Percentiles rank a stretch among this genome's conserved stretches.
Conservation (phyloP, 495 filamentous ascomycete genomes). For the Antarctomyces pellizariae region DNA sequence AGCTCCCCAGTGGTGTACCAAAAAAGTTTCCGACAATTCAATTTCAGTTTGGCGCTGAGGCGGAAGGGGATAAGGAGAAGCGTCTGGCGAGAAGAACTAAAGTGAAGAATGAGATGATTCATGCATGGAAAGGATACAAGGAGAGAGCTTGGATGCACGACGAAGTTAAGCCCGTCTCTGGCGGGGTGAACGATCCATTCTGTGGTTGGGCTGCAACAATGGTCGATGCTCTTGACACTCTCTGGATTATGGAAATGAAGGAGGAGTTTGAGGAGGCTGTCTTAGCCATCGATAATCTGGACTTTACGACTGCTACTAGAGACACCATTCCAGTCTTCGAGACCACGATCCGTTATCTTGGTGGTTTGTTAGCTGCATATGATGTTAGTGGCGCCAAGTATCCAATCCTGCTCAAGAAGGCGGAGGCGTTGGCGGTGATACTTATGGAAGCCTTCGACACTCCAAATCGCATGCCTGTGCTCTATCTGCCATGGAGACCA, state of each 20-base stretch:
- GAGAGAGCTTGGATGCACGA: conserved; percentile 65
- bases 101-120: conserved; percentile 56
- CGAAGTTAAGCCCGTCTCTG: conserved; percentile 51
- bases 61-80: conserved; percentile 29
- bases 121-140: conserved; percentile 69
- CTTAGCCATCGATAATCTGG: conserved; percentile 50
- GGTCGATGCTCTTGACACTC: conserved; percentile 77
- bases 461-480: conserved; percentile 80
- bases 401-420: conserved; percentile 54
- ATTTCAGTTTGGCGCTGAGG: conserved; percentile 39
- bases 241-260: conserved; percentile 90
- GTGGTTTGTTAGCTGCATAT: conserved; percentile 61
- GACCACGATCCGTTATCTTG: conserved; percentile 71
- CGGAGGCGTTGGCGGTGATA: conserved; percentile 68
- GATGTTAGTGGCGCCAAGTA: conserved; percentile 57
- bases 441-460: conserved; percentile 88
- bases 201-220: conserved; percentile 88
- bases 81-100: conserved; percentile 37
- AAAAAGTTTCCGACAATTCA: conserved; percentile 58
- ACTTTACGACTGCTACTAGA: conserved; percentile 59
- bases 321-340: conserved; percentile 59
- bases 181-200: conserved; percentile 47
- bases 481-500: conserved; percentile 71
- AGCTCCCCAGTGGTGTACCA: conserved; percentile 45
- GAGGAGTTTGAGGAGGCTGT: conserved; percentile 78